Conservation (phyloP, 305 asterid genomes). For the Andrographis paniculata region DNA sequence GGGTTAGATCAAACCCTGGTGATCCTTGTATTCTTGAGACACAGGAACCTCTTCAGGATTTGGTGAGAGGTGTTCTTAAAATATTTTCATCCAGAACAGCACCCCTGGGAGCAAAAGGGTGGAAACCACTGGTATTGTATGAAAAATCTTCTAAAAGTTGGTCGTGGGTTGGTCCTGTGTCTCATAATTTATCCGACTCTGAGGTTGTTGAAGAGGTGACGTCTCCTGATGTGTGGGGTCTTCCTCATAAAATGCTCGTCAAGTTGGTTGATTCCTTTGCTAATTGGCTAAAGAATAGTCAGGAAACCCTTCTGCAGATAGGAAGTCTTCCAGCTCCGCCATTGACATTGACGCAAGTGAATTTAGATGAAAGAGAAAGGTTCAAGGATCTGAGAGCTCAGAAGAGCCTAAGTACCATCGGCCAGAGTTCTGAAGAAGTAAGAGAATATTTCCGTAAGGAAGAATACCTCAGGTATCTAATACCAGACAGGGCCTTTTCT, state of each 20-base stretch:
- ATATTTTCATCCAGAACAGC: constrained; percentile 87
- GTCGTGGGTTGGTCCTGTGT: constrained; percentile 87
- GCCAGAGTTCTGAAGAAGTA: constrained; percentile 86
- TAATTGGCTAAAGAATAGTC: constrained; percentile 96
- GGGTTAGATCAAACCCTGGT: constrained; percentile 81
- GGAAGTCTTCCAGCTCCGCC: constrained; percentile 98
- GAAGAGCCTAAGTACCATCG: constrained; percentile 87
- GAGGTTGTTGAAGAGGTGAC: constrained; percentile 74
- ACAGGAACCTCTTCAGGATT: constrained; percentile 95
- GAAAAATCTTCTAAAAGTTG: constrained; percentile 75
- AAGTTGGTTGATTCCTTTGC: constrained; percentile 93
- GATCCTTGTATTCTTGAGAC: constrained; percentile 96
- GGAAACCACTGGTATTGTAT: constrained; percentile 91
- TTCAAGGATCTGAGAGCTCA: constrained; percentile 97
- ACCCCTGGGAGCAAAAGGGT: constrained; percentile 96
- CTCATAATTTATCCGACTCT: constrained; percentile 37
- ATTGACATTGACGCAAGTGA: constrained; percentile 52
- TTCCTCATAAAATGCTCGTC: constrained; percentile 93
- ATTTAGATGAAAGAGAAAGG: constrained; percentile 86
- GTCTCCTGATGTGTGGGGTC: constrained; percentile 92
- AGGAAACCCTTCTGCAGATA: constrained; percentile 91
- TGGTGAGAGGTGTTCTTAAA: constrained; percentile 90
- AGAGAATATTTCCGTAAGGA: constrained; percentile 77
- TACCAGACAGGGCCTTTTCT: constrained; percentile 94
- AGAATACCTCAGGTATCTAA: constrained; percentile 87